Conservation (phyloP, 495 filamentous ascomycete genomes). For the Platismatia glauca region DNA sequence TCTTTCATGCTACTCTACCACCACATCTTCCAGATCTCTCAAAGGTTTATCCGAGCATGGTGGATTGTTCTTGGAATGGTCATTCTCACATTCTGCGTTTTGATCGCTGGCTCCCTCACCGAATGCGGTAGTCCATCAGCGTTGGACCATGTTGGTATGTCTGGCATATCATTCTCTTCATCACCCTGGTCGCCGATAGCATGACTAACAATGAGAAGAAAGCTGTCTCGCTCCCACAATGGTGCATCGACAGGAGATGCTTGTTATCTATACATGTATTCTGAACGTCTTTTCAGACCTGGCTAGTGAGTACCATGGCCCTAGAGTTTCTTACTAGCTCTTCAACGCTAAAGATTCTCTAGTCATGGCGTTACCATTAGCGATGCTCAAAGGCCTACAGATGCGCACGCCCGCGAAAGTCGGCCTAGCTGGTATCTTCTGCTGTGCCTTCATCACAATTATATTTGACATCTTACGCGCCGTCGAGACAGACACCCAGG, state of each 20-base stretch:
- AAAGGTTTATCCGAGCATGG: not conserved
- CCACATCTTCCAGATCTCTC: not conserved
- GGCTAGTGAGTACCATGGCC: not conserved
- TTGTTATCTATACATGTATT: constrained; percentile 1
- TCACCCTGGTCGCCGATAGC: too few relatives aligned
- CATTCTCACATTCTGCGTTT: not conserved
- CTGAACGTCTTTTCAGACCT: not conserved
- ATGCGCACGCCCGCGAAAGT: not conserved
- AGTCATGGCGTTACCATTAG: constrained; percentile 8
- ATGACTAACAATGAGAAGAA: not conserved
- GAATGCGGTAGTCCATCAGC: constrained; percentile 4
- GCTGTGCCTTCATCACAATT: constrained; percentile 1
- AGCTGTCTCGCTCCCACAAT: not conserved
- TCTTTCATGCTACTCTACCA: constrained; percentile 4
- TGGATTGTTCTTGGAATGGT: constrained; percentile 4
- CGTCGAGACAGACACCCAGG: not conserved
- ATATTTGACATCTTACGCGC: constrained; percentile 8
- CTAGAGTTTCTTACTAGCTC: too few relatives aligned
- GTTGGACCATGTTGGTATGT: not conserved
- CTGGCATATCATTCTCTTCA: too few relatives aligned
- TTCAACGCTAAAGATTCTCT: not conserved
- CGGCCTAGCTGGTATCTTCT: constrained; percentile 7
- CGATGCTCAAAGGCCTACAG: constrained; percentile 3
- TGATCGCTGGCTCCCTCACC: not conserved
- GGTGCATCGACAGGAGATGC: not conserved